phyloP scores from a whole-genome alignment of 768 basidiomycete genomes.

The Hirschioporus abietinus region DNA sequence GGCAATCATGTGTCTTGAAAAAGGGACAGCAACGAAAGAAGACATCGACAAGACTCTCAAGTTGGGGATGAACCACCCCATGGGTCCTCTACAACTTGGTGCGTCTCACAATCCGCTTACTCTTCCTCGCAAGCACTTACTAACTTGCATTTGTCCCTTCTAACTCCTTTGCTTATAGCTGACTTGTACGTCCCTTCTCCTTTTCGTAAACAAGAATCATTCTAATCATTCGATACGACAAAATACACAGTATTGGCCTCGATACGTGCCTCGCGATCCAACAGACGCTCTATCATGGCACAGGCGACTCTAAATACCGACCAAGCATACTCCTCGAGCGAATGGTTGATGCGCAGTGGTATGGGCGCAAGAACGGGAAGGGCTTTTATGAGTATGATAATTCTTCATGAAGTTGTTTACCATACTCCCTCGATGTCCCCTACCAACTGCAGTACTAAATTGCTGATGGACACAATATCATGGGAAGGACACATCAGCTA shows the following conservation, averaged over 20 bases:
- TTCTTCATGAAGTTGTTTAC: background rate
- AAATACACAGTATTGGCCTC: conserved; percentile 75
- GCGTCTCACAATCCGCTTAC: conserved; percentile 10
- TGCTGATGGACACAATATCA: too few species aligned
- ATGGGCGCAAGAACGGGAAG: conserved; percentile 88
- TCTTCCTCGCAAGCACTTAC: conserved; percentile 4
- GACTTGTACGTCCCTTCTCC: conserved; percentile 43
- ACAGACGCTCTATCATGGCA: conserved; percentile 81
- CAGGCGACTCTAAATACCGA: conserved; percentile 92
- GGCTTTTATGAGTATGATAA: conserved; percentile 88
- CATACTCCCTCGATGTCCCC: background rate
- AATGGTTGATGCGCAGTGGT: conserved; percentile 96
- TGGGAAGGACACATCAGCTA: too few species aligned
- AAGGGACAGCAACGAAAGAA: conserved; percentile 87
- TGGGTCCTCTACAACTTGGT: conserved; percentile 91
- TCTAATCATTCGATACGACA: background rate
- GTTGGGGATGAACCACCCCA: conserved; percentile 91
- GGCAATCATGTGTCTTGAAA: conserved; percentile 93
- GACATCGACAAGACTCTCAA: conserved; percentile 94
- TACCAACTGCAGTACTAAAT: background rate
- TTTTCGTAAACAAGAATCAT: background rate
- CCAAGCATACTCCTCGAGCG: conserved; percentile 84
- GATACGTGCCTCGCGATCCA: conserved; percentile 96
- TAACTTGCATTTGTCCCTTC: background rate
- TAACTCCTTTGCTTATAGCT: conserved; percentile 28